A percentile compares a stretch with the other conserved stretches of the same genome.
phyloP scores from a whole-genome alignment of 768 basidiomycete species.

The Lentinula lateritia region DNA sequence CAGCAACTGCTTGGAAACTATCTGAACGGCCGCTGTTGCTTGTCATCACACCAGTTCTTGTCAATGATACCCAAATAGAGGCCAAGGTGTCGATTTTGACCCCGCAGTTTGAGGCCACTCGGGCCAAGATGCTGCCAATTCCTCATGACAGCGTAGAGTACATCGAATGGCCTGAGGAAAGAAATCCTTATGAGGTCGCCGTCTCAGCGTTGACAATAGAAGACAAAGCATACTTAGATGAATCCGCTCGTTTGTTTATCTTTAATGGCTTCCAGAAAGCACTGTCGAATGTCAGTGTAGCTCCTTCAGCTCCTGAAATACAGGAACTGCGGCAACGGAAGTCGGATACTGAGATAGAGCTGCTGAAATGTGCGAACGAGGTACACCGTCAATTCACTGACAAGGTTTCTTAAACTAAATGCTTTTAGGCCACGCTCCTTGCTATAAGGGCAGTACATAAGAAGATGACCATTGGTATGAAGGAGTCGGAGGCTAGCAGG shows the following conservation, averaged over 20 bases:
- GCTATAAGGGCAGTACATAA: conserved; percentile 63
- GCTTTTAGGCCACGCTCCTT: conserved; percentile 65
- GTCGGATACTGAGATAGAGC: conserved; percentile 59
- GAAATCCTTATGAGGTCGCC: conserved; percentile 56
- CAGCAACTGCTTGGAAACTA: conserved; percentile 54
- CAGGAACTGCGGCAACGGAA: conserved; percentile 70
- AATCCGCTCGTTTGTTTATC: conserved; percentile 55
- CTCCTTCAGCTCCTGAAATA: conserved; percentile 50
- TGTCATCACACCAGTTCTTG: conserved; percentile 44
- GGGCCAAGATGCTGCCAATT: conserved; percentile 57
- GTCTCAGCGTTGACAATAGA: conserved; percentile 17
- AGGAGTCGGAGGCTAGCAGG: conserved; percentile 61
- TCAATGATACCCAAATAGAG: conserved; percentile 11
- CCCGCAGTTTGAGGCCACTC: conserved; percentile 69
- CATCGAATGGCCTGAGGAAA: conserved; percentile 63
- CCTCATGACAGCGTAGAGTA: conserved; percentile 41
- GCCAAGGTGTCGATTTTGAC: conserved; percentile 60
- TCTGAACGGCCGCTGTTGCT: conserved; percentile 79
- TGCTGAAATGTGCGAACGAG: conserved; percentile 78
- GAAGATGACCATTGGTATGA: conserved; percentile 64
- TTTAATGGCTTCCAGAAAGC: conserved; percentile 55
- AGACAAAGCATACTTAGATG: conserved; percentile 55
- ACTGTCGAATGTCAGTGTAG: conserved; percentile 28
- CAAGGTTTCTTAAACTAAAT: neutral
- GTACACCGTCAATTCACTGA: conserved; percentile 27